Base-by-base conservation (phyloP, 345 rosid genomes). In the Raphanus sativus region DNA sequence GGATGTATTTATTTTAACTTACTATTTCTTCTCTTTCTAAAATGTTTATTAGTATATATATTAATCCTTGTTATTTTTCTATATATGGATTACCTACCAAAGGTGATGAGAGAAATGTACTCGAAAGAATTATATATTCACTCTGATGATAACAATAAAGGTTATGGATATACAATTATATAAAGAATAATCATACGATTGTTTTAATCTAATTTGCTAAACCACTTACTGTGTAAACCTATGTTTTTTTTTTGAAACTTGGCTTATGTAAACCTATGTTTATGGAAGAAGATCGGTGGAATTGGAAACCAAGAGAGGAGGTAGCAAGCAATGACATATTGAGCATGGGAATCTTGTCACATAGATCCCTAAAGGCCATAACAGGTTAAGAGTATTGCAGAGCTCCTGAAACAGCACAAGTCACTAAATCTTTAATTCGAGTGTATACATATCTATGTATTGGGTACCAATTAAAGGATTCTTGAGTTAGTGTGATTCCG, bases 371-470 rank as follows among this genome's bases (percentile, higher is more conserved):
- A 21, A 24, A 24, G 6, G 5, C 21, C 21, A 21, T 21, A 21
- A 21, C 21, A 21, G 21, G 21, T 21, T 21, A 21, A 21, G 21
- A 21, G 40, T 67, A 67, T 67, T 75, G 73, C 67, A 34, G 33
- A 59, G 60, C 24, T 75, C 59, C 67, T 67, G 16, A 36, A 25
- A n/a, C n/a, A 74, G 54, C 16, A 50, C 15, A 48, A 61, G 30
- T 62, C 70, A 25, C 61, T 16, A 52, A 40, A 40, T 40, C 52
- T 12, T 45, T 45, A 45, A 13, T 15, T 50, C 16, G 56, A 50
- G 24, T 13, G 54, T 38, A 38, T 21, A 21, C 21, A 21, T 21
- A 21, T 21, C 21, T 21, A 32, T 32, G 15, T 52, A 15, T 52
- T 52, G 58, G 58, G 24, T 52, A 9, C 15, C 58, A 52, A 6